Evolutionary conservation across 2,329 filamentous ascomycete genomes (phyloP).

Genomic region (Xylariales sp.): DNA sequence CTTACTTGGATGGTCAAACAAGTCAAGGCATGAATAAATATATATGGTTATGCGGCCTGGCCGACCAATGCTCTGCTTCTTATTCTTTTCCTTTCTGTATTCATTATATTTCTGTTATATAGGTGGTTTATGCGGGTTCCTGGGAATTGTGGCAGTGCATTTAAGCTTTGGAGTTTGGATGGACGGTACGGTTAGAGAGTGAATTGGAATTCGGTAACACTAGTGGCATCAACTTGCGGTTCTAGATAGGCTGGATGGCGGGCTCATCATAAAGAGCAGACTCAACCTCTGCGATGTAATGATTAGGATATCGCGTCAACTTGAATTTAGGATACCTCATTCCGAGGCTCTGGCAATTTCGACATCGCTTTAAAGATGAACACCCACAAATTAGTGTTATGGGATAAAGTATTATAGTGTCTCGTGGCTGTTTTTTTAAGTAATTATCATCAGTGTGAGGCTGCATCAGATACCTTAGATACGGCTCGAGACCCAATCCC

Average conservation of each 20-base stretch:
- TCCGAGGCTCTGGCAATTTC: neutral
- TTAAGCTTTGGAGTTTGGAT: slow-evolving; percentile 28
- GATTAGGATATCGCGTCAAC: slow-evolving; percentile 19
- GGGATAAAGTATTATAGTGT: slow-evolving; percentile 8
- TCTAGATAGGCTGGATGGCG: slow-evolving; percentile 30
- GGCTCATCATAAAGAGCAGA: slow-evolving; percentile 35
- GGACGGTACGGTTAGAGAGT: slow-evolving; percentile 18
- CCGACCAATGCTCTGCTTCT: neutral
- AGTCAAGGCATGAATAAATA: slow-evolving; percentile 50
- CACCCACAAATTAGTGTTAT: neutral
- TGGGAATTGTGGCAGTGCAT: slow-evolving; percentile 14
- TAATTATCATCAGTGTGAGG: slow-evolving; percentile 11
- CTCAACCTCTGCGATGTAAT: slow-evolving; percentile 51
- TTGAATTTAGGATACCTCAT: slow-evolving; percentile 17
- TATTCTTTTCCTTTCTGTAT: neutral
- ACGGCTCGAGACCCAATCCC: slow-evolving; percentile 86
- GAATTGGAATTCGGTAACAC: slow-evolving; percentile 14
- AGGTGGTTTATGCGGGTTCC: slow-evolving; percentile 19
- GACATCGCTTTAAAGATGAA: neutral
- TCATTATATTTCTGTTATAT: slow-evolving; percentile 5
- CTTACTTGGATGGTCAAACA: slow-evolving; percentile 89
- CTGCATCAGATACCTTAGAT: slow-evolving; percentile 61
- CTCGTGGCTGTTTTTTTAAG: slow-evolving; percentile 18
- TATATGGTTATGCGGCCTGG: neutral
- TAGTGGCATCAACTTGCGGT: slow-evolving; percentile 40